Evolutionary conservation across 306 rosid genomes (phyloP), one percentile per base, ranked within the genome.

Genomic region (Alnus rubra): DNA sequence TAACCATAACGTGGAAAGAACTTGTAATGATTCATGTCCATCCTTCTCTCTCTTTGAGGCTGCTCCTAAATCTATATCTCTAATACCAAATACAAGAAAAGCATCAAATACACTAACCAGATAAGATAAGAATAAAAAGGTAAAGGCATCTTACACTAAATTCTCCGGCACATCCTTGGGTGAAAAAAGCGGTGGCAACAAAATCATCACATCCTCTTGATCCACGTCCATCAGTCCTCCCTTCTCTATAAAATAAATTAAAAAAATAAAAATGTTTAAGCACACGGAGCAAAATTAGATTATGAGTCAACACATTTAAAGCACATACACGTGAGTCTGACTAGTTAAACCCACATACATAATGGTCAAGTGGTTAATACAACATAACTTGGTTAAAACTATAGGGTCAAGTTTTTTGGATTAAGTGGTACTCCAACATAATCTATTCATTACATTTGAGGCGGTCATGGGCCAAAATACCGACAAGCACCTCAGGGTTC

Each of bases 141-240:
- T n/a, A 9, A 28, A 62, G 86, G 12, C 71, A 73, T 76, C 95
- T 81, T 85, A 94, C 98, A 88, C 97, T 84, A 94, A 76, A 88
- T 83, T 86, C 81, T 91, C 97, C 0, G 97, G 98, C 53, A 89
- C 60, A 73, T 94, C 97, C 86, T 94, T 94, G 35, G 85, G 89
- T 39, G 97, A 74, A 81, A 92, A 94, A 74, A 89, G 59, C 30
- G 90, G 91, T 42, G 98, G 98, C 82, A 92, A 76, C 58, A 94
- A 64, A 70, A 92, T 86, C 98, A 94, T 94, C 55, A 86, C 85
- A 80, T 92, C 92, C 77, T 87, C 97, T 75, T 87, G 91, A 82
- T 90, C 97, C 74, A 85, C 82, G 74, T 87, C 91, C 82, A 91
- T 78, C 44, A 84, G 82, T 69, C 87, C 88, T 31, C 80, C 87